Conservation (phyloP, 805 yeast species). For the Starmerella cellae region DNA sequence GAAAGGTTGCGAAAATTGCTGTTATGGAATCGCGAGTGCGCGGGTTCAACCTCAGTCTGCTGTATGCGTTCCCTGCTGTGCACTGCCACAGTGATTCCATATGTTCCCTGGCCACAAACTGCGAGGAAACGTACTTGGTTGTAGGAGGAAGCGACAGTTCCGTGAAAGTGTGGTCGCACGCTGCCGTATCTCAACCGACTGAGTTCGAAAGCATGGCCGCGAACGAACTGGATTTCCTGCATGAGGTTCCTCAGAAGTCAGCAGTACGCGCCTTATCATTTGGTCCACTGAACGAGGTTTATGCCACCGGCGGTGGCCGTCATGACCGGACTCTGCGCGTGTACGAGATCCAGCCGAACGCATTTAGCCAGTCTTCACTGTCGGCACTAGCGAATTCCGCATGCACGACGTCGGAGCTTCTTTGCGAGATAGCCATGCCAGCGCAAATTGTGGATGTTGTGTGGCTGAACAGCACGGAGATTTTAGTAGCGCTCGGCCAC, state of each 20-base stretch:
- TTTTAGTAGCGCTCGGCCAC: constrained; percentile 16
- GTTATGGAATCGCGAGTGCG: not conserved
- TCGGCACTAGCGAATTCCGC: no score
- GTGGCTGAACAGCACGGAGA: constrained; percentile 13
- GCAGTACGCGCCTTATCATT: constrained; percentile 9
- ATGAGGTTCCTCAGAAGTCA: constrained; percentile 1
- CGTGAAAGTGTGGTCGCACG: not conserved
- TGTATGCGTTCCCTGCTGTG: not conserved
- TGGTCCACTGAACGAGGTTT: constrained; percentile 7
- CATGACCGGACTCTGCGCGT: constrained; percentile 10
- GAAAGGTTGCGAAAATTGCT: not conserved
- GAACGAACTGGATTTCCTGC: not conserved
- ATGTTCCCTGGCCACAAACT: not conserved
- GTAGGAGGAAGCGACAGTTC: not conserved
- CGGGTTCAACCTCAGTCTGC: not conserved
- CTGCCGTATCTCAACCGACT: not conserved
- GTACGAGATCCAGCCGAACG: not conserved
- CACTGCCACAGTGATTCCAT: not conserved
- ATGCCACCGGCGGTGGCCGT: constrained; percentile 15
- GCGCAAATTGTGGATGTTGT: constrained; percentile 14
- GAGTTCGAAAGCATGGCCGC: not conserved
- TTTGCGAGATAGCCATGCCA: constrained; percentile 7
- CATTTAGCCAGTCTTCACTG: no score
- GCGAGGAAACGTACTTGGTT: not conserved
- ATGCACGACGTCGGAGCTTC: not conserved